Evolutionary conservation across 345 rosid genomes (phyloP), one percentile per base, ranked within the genome.

Genomic region (Populus davidiana): DNA sequence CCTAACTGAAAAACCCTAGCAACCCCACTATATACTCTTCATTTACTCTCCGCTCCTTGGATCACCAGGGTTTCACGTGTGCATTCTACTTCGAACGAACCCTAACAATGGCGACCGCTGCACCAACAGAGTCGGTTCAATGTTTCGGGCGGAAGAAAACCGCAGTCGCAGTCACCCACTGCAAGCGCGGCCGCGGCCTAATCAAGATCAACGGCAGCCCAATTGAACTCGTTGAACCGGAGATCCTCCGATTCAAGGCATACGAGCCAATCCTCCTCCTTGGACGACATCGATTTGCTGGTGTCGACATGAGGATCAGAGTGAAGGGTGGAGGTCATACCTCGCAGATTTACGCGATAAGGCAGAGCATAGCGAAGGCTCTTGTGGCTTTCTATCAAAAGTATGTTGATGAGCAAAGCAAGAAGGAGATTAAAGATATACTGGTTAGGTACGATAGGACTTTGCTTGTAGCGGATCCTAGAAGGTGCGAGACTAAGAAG

Each of bases 321-420:
- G 95, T 91, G 21, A 87, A 77, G 13, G 95, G 97, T 2, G 97
- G 97, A 35, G 97, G 97, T 12, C 86, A 91, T 84, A 91, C 95
- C 25, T 90, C 95, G 2, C 97, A 91, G 91, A 92, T 93, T 64
- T 93, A 93, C 83, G 97, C 97, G 6, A 93, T 93, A 61, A 84
- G 97, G n/a, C 97, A 93, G 87, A 91, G 97, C 78, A 93, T 93
- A 38, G 95, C 97, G 0, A 93, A 93, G 81, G 97, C 97, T 1
- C 86, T 93, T 0, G 95, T 93, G 1, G 93, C 97, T 1, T 93
- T 54, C 56, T 91, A 90, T 78, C 97, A 91, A 89, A 93, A 93
- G 87, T 89, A 69, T 59, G 97, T 93, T 0, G 97, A 93, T 44
- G 97, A 93, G 84, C 95, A 90, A 83, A 86, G 89, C 67, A 93